These are phyloP conservation scores for Abelmoschus esculentus DNA, from an alignment of 345 rosid species.

Conservation along the genomic window DNA sequence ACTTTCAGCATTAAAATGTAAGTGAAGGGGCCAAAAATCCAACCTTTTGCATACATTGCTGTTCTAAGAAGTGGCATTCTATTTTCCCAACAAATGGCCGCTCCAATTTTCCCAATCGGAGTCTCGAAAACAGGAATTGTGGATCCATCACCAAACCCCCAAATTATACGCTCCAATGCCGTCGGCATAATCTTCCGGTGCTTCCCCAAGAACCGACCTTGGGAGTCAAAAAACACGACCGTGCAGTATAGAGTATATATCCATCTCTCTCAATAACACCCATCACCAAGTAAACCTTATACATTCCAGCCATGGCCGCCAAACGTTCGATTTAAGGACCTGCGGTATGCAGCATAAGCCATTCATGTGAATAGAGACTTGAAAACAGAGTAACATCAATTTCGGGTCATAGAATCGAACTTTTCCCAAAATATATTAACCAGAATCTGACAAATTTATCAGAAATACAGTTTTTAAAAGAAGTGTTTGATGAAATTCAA, in stretches of 20 bases:
- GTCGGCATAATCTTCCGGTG: slow-evolving; percentile 93
- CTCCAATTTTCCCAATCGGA: slow-evolving; percentile 77
- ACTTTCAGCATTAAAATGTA: background rate
- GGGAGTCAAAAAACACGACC: slow-evolving; percentile 69
- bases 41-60: slow-evolving; percentile 92
- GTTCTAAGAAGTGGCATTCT: slow-evolving; percentile 91
- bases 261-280: slow-evolving; percentile 95
- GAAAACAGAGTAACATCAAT: background rate
- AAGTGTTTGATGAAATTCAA: background rate
- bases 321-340: slow-evolving; percentile 81
- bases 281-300: slow-evolving; percentile 78
- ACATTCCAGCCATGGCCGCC: slow-evolving; percentile 82
- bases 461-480: background rate
- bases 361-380: background rate
- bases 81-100: slow-evolving; percentile 93
- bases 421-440: background rate
- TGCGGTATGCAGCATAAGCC: slow-evolving; percentile 17
- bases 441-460: background rate
- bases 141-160: slow-evolving; percentile 97
- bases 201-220: slow-evolving; percentile 77
- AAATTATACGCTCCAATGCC: slow-evolving; percentile 73
- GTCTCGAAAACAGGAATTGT: slow-evolving; percentile 81
- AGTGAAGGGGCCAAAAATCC: slow-evolving; percentile 9
- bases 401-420: background rate
- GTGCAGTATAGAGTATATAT: slow-evolving; percentile 75